phyloP scores from a whole-genome alignment of 2,329 filamentous ascomycete genomes.

The Berkeleyomyces rouxiae region DNA sequence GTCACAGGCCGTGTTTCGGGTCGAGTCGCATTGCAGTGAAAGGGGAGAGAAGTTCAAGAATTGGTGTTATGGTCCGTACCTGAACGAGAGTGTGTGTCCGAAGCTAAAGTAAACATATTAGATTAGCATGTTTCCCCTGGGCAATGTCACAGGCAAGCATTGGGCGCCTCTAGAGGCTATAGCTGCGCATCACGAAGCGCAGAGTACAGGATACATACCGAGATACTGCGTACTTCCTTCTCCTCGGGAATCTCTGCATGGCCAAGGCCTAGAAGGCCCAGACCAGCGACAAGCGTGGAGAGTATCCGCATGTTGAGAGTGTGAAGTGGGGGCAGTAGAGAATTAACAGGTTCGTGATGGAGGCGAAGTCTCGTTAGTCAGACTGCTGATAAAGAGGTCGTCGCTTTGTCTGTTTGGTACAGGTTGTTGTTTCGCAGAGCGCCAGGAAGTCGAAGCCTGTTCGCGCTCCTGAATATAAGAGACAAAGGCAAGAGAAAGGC shows the following conservation, averaged over 20 bases:
- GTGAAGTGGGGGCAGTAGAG: not conserved
- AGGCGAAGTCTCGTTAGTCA: not conserved
- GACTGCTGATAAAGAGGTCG: not conserved
- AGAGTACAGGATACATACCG: constrained; percentile 12
- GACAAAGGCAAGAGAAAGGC: not conserved
- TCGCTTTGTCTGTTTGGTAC: not conserved
- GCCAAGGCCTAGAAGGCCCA: constrained; percentile 8
- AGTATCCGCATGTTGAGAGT: constrained; percentile 11
- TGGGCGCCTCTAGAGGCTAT: not conserved
- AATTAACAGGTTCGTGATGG: not conserved
- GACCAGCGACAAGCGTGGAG: constrained; percentile 13
- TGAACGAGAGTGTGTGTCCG: constrained; percentile 71
- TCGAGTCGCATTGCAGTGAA: constrained; percentile 15
- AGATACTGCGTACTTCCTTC: constrained; percentile 15
- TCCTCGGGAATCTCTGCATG: constrained; percentile 10
- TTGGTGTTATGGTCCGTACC: constrained; percentile 34
- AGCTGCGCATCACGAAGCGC: not conserved
- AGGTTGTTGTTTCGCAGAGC: constrained; percentile 1
- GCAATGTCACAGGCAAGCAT: not conserved
- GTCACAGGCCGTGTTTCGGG: not conserved
- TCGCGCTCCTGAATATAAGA: not conserved
- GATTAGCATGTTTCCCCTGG: not conserved
- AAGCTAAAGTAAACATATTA: constrained; percentile 35
- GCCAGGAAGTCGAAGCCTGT: not conserved
- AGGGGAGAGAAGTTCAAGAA: constrained; percentile 12